Percentiles rank a stretch among this genome's conserved stretches.
These are phyloP conservation scores for Salvia miltiorrhiza DNA, from an alignment of 257 asterid species.

Conservation along the genomic window DNA sequence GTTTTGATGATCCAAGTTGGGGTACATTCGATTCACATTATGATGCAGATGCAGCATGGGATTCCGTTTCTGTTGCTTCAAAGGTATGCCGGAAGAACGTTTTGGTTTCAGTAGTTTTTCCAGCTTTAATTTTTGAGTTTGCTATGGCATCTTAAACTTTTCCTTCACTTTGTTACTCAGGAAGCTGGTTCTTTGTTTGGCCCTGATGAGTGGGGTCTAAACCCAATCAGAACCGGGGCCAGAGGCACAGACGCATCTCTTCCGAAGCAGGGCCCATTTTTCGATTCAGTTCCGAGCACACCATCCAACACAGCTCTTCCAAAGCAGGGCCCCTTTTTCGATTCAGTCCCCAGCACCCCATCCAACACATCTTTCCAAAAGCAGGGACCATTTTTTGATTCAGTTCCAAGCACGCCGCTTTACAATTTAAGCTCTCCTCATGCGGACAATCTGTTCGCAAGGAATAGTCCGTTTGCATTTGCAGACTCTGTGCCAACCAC, in stretches of 20 bases:
- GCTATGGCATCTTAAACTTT: not conserved
- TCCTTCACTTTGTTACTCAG: conserved; percentile 38
- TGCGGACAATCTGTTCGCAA: conserved; percentile 45
- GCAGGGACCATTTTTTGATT: conserved; percentile 60
- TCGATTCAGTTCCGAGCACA: conserved; percentile 55
- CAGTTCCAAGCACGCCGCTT: conserved; percentile 84
- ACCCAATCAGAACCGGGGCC: conserved; percentile 72
- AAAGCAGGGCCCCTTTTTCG: conserved; percentile 20
- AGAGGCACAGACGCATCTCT: conserved; percentile 29
- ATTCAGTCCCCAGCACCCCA: conserved; percentile 32
- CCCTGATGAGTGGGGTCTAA: conserved; percentile 70
- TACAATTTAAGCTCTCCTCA: conserved; percentile 38
- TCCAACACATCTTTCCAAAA: conserved; percentile 20
- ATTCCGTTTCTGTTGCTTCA: conserved; percentile 43
- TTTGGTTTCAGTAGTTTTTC: conserved; percentile 7
- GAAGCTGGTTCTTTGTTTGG: conserved; percentile 59
- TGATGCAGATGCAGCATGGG: conserved; percentile 67
- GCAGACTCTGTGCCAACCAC: conserved; percentile 88
- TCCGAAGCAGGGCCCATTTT: conserved; percentile 40
- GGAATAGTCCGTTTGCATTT: conserved; percentile 51
- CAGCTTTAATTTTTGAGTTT: not conserved
- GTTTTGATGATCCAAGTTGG: conserved; percentile 75
- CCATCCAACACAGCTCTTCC: conserved; percentile 16
- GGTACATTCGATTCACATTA: conserved; percentile 65
- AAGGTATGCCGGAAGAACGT: conserved; percentile 39